Conservation (phyloP, 2,329 filamentous ascomycete genomes). For the Sporothrix protearum region DNA sequence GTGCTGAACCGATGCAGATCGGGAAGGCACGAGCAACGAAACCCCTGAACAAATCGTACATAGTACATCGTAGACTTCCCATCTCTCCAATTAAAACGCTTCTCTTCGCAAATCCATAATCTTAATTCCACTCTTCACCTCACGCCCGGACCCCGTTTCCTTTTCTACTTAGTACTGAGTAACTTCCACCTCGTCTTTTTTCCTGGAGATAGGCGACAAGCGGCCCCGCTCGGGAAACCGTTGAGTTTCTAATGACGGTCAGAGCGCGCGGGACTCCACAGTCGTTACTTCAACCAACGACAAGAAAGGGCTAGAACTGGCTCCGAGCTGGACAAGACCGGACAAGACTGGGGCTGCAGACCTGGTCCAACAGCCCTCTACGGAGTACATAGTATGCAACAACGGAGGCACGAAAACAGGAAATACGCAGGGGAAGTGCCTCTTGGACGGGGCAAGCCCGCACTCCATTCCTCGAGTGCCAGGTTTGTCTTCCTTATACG, state of each 20-base stretch:
- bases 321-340: neutral
- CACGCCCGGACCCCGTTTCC: neutral
- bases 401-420: neutral
- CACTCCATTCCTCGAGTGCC: neutral
- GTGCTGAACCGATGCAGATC: neutral
- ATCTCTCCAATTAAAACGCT: neutral
- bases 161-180: no score
- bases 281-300: neutral
- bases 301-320: neutral
- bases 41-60: no score
- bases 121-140: neutral
- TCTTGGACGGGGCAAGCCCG: neutral
- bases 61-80: no score
- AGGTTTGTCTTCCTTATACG: neutral
- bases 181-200: neutral
- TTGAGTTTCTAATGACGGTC: neutral
- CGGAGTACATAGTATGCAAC: no score
- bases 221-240: neutral
- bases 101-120: neutral
- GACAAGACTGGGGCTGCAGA: constrained; percentile 1
- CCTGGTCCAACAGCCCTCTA: neutral
- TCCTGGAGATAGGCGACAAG: constrained; percentile 1
- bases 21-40: neutral
- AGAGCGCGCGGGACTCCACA: neutral
- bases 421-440: neutral